Conservation (phyloP, 345 rosid genomes). For the Eucalyptus marginata region DNA sequence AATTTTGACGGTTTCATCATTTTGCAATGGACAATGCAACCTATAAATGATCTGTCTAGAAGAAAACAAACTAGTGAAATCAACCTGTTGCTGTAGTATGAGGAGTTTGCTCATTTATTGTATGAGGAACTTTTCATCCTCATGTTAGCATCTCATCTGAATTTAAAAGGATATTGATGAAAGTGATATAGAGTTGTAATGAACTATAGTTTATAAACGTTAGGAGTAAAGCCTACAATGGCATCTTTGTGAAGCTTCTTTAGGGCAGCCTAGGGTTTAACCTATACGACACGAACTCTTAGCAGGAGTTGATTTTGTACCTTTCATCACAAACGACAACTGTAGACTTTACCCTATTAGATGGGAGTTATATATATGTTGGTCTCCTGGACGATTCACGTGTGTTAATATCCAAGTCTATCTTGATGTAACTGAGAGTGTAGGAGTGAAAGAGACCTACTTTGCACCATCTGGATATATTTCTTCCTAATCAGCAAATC, state of each 20-base stretch:
- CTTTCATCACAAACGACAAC: background rate
- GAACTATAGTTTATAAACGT: background rate
- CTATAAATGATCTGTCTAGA: background rate
- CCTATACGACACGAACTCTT: background rate
- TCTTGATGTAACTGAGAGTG: background rate
- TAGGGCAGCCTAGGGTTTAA: background rate
- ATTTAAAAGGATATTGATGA: background rate
- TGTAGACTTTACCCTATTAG: background rate
- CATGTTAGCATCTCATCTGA: background rate
- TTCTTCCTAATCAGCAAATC: background rate
- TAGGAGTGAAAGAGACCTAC: background rate
- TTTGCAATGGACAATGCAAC: background rate
- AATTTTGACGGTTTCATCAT: accelerated
- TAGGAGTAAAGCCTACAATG: background rate
- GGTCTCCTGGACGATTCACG: accelerated
- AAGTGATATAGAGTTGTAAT: background rate
- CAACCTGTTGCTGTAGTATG: background rate
- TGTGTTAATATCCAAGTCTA: background rate
- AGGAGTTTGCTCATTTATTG: background rate
- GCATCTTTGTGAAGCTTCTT: background rate
- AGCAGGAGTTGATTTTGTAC: background rate
- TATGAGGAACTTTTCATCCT: background rate
- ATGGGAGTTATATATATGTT: background rate
- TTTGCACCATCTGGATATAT: background rate
- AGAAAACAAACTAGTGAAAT: background rate